Evolutionary conservation across 2,329 filamentous ascomycete species (phyloP), one percentile per base, ranked within the genome.

Genomic region (Fusarium sublunatum): DNA sequence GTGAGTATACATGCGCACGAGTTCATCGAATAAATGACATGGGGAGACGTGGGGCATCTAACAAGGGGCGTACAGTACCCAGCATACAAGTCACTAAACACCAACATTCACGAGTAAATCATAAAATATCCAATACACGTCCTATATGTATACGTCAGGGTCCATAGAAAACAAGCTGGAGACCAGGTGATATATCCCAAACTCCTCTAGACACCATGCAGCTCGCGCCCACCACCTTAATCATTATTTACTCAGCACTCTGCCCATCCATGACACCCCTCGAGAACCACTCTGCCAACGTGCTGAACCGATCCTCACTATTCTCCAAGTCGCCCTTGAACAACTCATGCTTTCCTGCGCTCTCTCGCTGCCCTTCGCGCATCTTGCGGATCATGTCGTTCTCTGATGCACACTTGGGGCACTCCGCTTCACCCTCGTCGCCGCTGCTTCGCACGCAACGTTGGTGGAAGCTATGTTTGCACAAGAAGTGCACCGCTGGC

Each of bases 401-500:
- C 60, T 91, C 89, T 19, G 87, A 83, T 25, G 91, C 88, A 71
- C 95, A 99, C 31, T 92, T 84, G 9, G 94, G 93, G 74, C 95
- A 99, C 76, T 97, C 93, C 0, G 88, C 84, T 47, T 88, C 87
- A 7, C 81, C 81, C 24, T 89, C 88, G 10, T 81, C 81, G 22
- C 75, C 77, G 3, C 78, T 80, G 11, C 75, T 75, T 47, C 82
- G 79, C 72, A 99, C 79, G 76, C 94, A 99, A 41, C 91, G 85
- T 78, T 96, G 92, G 74, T 99, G 95, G 82, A 97, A 99, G 59
- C 90, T 93, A 75, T 99, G 95, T 75, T 96, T 97, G 81, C 95
- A 99, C 63, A 99, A 78, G 75, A 99, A 99, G 74, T 99, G 95
- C 43, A 99, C 93, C 0, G 89, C 91, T 0, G 95, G 95, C 11